Base-by-base conservation (phyloP, 2,329 filamentous ascomycete genomes). In the Cladophialophora chaetospira region DNA sequence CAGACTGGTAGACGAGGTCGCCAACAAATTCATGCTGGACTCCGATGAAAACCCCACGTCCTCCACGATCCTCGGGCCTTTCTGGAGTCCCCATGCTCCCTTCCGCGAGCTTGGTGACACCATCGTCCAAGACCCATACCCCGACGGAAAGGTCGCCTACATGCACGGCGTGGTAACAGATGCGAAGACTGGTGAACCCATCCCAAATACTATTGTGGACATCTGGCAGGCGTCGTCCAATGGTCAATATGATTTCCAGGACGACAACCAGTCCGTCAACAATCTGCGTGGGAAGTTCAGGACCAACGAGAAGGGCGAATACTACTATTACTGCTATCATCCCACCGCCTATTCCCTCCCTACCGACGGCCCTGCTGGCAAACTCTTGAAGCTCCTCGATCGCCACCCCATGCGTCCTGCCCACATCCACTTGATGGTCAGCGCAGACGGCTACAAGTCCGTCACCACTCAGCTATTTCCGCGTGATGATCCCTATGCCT, bases 151-250 rank as follows among this genome's bases (percentile, higher is more conserved):
- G 13, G 3, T 51, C 25, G 42, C 48, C 13, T 28, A 11, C 23
- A 40, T 40, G 33, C 48, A 51, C 17, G 48, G 48, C 3, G 35
- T 40, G 33, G 36, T 51, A 23, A 40, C 21, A 33, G 48, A 51
- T 5, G 26, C 26, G 15, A 42, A 51, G 35, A 43, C 48, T 9
- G 48, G 48, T 64, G 76, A 82, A 62, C 88, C 86, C 57, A 83
- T 91, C 66, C 80, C 79, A 53, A 77, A 79, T 67, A 87, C 87
- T 65, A 84, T 88, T 62, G 84, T 91, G 67, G 88, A 91, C 70
- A 87, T 90, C 77, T 91, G 88, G 88, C 86, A 91, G 70, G 87
- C 88, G 48, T 87, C 82, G 63, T 79, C 85, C 71, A 90, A 89
- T 75, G 87, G 87, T 71, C 85, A 86, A 70, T 90, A 90, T 77